Percentiles rank a stretch among this genome's conserved stretches.
These are phyloP conservation scores for Leucosporidium scottii DNA, from an alignment of 768 basidiomycete genomes.

Conservation along the genomic window DNA sequence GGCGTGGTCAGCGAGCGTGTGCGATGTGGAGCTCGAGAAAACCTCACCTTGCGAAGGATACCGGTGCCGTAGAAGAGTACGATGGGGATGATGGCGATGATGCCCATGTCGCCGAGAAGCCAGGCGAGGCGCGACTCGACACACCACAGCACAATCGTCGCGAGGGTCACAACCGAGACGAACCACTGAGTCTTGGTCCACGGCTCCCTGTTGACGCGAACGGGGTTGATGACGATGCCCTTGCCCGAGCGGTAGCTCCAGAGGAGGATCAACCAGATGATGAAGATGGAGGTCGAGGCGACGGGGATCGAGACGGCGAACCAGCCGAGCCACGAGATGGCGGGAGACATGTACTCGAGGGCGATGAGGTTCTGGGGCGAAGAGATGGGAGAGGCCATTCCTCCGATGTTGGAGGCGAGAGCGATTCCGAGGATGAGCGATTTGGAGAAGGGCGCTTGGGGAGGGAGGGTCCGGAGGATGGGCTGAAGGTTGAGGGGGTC, in stretches of 20 bases:
- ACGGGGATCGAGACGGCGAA: slow-evolving; percentile 91
- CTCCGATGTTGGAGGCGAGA: slow-evolving; percentile 95
- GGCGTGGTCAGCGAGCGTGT: not conserved
- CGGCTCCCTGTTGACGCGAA: slow-evolving; percentile 70
- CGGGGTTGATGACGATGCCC: slow-evolving; percentile 73
- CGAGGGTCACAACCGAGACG: slow-evolving; percentile 72
- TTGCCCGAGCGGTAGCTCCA: slow-evolving; percentile 66
- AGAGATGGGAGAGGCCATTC: slow-evolving; percentile 93
- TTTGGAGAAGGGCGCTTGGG: slow-evolving; percentile 76
- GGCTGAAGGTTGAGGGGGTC: slow-evolving; percentile 52
- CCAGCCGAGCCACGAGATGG: slow-evolving; percentile 83
- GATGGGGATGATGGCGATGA: slow-evolving; percentile 88
- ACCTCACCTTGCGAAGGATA: slow-evolving; percentile 76
- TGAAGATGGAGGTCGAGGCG: slow-evolving; percentile 69
- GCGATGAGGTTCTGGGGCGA: slow-evolving; percentile 98
- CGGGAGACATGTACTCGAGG: slow-evolving; percentile 72
- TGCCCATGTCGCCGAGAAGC: slow-evolving; percentile 88
- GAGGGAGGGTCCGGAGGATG: slow-evolving; percentile 81
- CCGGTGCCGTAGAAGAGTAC: slow-evolving; percentile 90
- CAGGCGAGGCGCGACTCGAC: slow-evolving; percentile 68
- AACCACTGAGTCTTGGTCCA: slow-evolving; percentile 84
- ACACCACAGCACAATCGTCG: slow-evolving; percentile 86
- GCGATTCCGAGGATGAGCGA: slow-evolving; percentile 93
- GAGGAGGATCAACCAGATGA: slow-evolving; percentile 87
- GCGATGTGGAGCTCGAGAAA: not conserved